Conservation (phyloP, 1,284 basidiomycete species). For the Sporisorium iseilematis-ciliati region DNA sequence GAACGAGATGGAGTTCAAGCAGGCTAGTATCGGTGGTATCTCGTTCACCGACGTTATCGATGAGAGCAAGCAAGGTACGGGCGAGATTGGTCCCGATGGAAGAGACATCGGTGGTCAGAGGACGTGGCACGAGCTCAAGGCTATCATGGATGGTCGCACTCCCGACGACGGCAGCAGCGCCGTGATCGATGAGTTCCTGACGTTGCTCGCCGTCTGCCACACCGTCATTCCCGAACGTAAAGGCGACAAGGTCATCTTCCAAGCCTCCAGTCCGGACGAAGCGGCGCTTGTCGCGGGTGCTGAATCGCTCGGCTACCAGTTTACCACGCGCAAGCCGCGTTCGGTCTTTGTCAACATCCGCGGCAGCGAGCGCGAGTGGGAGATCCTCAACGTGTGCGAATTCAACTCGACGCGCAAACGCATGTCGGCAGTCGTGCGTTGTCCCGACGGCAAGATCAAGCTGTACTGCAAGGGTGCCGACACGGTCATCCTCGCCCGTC, state of each 20-base stretch:
- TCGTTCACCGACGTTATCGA: conserved; percentile 91
- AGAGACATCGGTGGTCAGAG: conserved; percentile 75
- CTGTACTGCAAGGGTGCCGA: conserved; percentile 98
- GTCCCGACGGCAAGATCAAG: conserved; percentile 90
- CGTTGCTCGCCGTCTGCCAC: conserved; percentile 93
- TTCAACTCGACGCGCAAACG: conserved; percentile 98
- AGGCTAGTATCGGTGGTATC: conserved; percentile 88
- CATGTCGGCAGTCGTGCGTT: conserved; percentile 93
- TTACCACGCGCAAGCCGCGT: conserved; percentile 93
- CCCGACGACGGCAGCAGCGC: conserved; percentile 72
- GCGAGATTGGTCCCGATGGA: conserved; percentile 70
- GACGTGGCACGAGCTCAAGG: conserved; percentile 80
- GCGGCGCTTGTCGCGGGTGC: conserved; percentile 95
- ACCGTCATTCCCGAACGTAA: conserved; percentile 96
- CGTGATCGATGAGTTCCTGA: conserved; percentile 85
- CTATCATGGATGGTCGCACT: conserved; percentile 72
- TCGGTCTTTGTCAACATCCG: conserved; percentile 89
- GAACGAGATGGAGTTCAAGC: conserved; percentile 97
- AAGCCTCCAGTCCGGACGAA: conserved; percentile 98
- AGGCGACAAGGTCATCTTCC: conserved; percentile 77
- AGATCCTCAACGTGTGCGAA: conserved; percentile 96
- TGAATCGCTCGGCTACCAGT: conserved; percentile 90
- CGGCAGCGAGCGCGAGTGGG: conserved; percentile 82
- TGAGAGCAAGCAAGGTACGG: conserved; percentile 77
- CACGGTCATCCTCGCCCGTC: conserved; percentile 78